These are phyloP conservation scores for Paecilomyces niveus DNA, from an alignment of 2,329 filamentous ascomycete genomes.

Conservation along the genomic window DNA sequence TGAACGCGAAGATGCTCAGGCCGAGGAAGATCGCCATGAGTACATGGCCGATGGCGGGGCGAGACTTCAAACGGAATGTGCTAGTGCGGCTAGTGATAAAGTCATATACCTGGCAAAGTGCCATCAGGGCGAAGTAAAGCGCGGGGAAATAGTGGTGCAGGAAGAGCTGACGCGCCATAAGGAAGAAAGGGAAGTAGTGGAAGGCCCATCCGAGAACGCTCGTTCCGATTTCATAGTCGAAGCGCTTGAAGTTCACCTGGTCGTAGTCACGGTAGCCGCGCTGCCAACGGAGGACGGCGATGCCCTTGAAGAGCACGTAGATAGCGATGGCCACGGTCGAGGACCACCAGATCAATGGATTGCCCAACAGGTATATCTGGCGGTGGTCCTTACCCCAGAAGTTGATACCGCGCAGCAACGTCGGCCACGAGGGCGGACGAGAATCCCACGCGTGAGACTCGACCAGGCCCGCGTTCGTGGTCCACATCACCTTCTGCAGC, in stretches of 20 bases:
- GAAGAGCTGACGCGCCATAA: slow-evolving; percentile 98
- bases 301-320: slow-evolving; percentile 77
- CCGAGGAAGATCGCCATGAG: slow-evolving; percentile 67
- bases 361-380: slow-evolving; percentile 94
- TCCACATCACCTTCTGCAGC: slow-evolving; percentile 98
- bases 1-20: slow-evolving; percentile 67
- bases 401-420: slow-evolving; percentile 91
- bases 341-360: slow-evolving; percentile 91
- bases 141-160: slow-evolving; percentile 98
- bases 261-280: slow-evolving; percentile 83
- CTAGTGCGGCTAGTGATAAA: slow-evolving; percentile 69
- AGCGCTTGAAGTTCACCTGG: slow-evolving; percentile 80
- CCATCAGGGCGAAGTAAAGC: slow-evolving; percentile 87
- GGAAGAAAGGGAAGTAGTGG: slow-evolving; percentile 97
- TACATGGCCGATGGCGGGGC: slow-evolving; percentile 67
- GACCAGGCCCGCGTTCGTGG: slow-evolving; percentile 88
- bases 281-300: slow-evolving; percentile 89
- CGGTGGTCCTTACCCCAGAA: slow-evolving; percentile 95
- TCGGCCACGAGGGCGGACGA: slow-evolving; percentile 85
- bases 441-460: slow-evolving; percentile 99
- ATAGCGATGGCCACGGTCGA: slow-evolving; percentile 69
- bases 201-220: slow-evolving; percentile 91
- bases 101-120: slow-evolving; percentile 83
- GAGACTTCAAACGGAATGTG: slow-evolving; percentile 59
- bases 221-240: slow-evolving; percentile 92